Evolutionary conservation across 805 yeast species (phyloP).

Genomic region (Lipomyces lipofer): DNA sequence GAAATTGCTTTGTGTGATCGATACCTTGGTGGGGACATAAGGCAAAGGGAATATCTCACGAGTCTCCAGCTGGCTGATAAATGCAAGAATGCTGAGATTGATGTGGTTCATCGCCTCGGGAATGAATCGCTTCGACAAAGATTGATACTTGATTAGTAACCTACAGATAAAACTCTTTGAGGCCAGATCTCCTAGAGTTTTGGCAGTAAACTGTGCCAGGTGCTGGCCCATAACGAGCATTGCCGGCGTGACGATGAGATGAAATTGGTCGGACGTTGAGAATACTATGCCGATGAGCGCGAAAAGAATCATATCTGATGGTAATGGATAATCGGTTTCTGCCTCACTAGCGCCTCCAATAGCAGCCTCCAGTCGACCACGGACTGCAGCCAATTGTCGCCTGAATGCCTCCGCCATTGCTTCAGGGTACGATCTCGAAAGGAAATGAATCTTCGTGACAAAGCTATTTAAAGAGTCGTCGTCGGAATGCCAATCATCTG

Average conservation of each 20-base stretch:
- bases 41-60: conserved; percentile 22
- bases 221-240: conserved; percentile 70
- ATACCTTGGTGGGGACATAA: conserved; percentile 1
- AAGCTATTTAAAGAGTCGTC: conserved; percentile 23
- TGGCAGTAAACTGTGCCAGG: conserved; percentile 53
- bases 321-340: conserved; percentile 24
- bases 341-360: neutral
- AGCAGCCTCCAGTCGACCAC: conserved; percentile 47
- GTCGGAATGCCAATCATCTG: conserved; percentile 35
- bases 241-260: conserved; percentile 84
- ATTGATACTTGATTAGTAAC: conserved; percentile 67
- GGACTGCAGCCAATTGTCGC: conserved; percentile 55
- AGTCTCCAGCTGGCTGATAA: neutral
- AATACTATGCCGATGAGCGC: conserved; percentile 72
- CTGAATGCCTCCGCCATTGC: conserved; percentile 64
- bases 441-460: conserved; percentile 47
- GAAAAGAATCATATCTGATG: conserved; percentile 63
- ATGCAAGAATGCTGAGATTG: conserved; percentile 44
- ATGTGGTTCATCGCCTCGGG: conserved; percentile 64
- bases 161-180: conserved; percentile 70
- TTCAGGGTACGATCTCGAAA: conserved; percentile 67
- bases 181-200: conserved; percentile 47
- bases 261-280: conserved; percentile 95
- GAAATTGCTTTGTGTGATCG: conserved; percentile 7
- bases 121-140: conserved; percentile 71